Evolutionary conservation across 345 rosid genomes (phyloP), one percentile per base, ranked within the genome.

Genomic region (Lumnitzera racemosa): DNA sequence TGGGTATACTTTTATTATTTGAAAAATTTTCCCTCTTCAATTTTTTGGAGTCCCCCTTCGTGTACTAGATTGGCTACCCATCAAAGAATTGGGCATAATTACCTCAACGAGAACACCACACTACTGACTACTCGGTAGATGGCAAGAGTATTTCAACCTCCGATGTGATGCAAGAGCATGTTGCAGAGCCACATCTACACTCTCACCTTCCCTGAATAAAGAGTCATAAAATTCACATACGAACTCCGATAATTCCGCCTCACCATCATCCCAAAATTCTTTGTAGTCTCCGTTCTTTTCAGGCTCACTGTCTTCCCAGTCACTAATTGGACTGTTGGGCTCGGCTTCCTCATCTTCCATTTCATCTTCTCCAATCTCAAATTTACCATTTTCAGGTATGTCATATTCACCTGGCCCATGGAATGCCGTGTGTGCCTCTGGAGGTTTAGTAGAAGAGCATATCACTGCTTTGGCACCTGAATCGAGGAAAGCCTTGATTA

Each of bases 301-400:
- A 15, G 71, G 62, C 47, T 94, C 96, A 49, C 87, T 86, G 63
- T 94, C 99, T 74, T 86, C 99, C 99, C 99, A 94, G 72, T 90
- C 97, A 76, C 99, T 94, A 4, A 55, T 43, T 1, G 91, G 95
- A 69, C 89, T 88, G 5, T 65, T 61, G 24, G 88, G 82, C 66
- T 79, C 91, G 0, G 12, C 47, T 41, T 77, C 89, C 61, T 91
- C 98, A 24, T 87, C 90, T 23, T 91, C 96, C 3, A 76, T 82
- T 56, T 87, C 97, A 55, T 92, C 98, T 73, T 74, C 92, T 61
- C 99, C 99, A 11, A 90, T 90, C 82, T 90, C 99, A n/a, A 94
- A 94, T 70, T 76, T 83, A 11, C 89, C 87, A 11, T 81, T 88
- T 29, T 86, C 99, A 56, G 66, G 55, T 50, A 53, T 55, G 63